Base-by-base conservation (phyloP, 2,329 filamentous ascomycete species). In the Microdochium nivale region DNA sequence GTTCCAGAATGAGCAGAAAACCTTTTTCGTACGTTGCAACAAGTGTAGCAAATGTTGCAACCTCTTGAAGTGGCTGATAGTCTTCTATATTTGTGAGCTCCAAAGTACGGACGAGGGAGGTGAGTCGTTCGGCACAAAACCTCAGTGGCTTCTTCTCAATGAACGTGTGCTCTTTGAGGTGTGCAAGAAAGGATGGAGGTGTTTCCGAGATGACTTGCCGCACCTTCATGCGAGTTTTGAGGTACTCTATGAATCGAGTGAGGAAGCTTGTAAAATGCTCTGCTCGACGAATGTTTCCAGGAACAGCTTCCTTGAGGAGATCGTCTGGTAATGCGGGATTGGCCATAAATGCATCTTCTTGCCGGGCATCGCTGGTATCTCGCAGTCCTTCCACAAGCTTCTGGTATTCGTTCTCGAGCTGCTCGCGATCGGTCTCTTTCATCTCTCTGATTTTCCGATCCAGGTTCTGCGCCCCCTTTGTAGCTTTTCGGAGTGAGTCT, bases 81-180 rank as follows among this genome's bases (percentile, higher is more conserved):
- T 99, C 95, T 71, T 99, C 94, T 54, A 99, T 96, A 60, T 95
- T 97, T 30, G 92, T 95, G 53, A 99, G 83, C 67, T 99, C 94
- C 16, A 99, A 79, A 0, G 94, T 99, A 53, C 95, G 81, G 19
- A 99, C 92, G 7, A 99, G 82, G 1, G 92, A 99, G 0, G 94
- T 96, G 13, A 99, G 73, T 37, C 94, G 84, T 69, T 99, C 95
- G 0, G 94, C 90, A 64, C 95, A 99, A 68, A 99, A 99, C 49
- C 88, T 79, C 11, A 99, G 70, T 0, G 94, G 94, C 61, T 99
- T 99, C 67, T 90, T 90, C 66, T 99, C 94, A 61, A 99, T 99
- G 63, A 95, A 99, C 0, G 95, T 99, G 52, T 96, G 84, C 59
- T 99, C 94, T 64, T 89, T 95, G 7, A 99, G 76, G 72, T 99